Base-by-base conservation (phyloP, 371 early-diverging fungal species). In the Mortierella sp. region DNA sequence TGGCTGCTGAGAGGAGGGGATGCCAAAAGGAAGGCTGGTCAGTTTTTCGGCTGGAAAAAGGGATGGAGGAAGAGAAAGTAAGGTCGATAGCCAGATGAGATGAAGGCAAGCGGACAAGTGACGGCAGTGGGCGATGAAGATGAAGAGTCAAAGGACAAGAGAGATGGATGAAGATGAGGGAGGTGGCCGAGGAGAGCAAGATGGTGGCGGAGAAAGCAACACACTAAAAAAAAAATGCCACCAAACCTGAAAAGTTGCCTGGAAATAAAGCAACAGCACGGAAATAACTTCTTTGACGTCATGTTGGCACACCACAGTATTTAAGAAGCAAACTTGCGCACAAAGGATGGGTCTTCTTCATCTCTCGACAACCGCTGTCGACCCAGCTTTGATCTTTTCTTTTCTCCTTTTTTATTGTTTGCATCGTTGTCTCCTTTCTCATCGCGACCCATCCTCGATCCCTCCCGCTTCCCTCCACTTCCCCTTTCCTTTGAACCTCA, bases 141-240 rank as follows among this genome's bases (percentile, higher is more conserved):
- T 6, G 64, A 55, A 26, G 44, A 72, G 65, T n/a, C 64, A 53
- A 50, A 52, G 53, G 45, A 40, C 10, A 64, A 37, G 40, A 26
- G 41, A 29, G 61, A 37, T 4, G 55, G 39, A 40, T 0, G 50
- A 39, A 47, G 71, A 64, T 58, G 45, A 45, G 44, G 58, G 58
- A 44, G 66, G 44, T 31, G 47, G 10, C 26, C 24, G 10, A 11
- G 39, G 43, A 29, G 19, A 66, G 44, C 41, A 29, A 31, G 9
- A 53, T 4, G 53, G 26, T 53, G 24, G 53, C 53, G 22, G n/a
- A n/a, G n/a, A n/a, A n/a, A n/a, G n/a, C n/a, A n/a, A 58, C 24
- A 24, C 48, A 50, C n/a, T 6, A 10, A 31, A 31, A 7, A 34
- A 16, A 58, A 58, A 58, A 31, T 58, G 58, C 58, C 34, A 37